A percentile compares a stretch with the other conserved stretches of the same genome.
These are phyloP conservation scores for Lagenidium giganteum DNA, from an alignment of 352 stramenopile species.

Conservation along the genomic window DNA sequence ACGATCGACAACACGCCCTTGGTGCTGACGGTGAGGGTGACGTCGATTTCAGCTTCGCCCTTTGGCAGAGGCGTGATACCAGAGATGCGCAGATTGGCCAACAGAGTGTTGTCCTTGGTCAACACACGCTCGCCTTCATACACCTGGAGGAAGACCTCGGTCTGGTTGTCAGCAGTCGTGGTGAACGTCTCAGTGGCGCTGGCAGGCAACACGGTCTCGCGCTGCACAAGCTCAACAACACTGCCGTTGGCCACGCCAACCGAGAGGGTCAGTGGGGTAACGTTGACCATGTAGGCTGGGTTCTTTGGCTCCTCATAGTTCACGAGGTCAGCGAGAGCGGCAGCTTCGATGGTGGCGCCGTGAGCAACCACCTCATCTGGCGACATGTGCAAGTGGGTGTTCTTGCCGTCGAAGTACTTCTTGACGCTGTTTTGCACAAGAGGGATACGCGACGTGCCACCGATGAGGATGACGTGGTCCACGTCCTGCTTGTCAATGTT, in stretches of 20 bases:
- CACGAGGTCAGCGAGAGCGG: constrained; percentile 57
- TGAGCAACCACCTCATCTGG: constrained; percentile 90
- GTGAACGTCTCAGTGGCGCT: constrained; percentile 82
- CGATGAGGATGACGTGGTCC: constrained; percentile 96
- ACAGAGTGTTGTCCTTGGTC: constrained; percentile 95
- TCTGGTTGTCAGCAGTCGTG: constrained; percentile 90
- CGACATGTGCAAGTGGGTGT: constrained; percentile 77
- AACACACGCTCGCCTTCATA: constrained; percentile 96
- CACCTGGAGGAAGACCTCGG: constrained; percentile 88
- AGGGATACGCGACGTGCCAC: constrained; percentile 97
- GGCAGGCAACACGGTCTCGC: constrained; percentile 87
- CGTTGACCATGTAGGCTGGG: constrained; percentile 83
- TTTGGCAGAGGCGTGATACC: constrained; percentile 87
- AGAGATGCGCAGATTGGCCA: constrained; percentile 88
- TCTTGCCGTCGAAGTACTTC: constrained; percentile 85
- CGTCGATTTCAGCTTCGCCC: constrained; percentile 90
- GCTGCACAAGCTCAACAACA: constrained; percentile 89
- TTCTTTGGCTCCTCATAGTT: constrained; percentile 63
- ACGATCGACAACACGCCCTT: constrained; percentile 95
- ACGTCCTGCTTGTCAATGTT: constrained; percentile 83
- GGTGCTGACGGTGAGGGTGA: constrained; percentile 90
- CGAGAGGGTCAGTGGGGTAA: constrained; percentile 90
- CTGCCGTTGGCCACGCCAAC: constrained; percentile 89
- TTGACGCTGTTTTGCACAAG: constrained; percentile 85
- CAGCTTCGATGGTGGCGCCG: constrained; percentile 84